Conservation (phyloP, 257 asterid species). For the Plectranthus barbatus region DNA sequence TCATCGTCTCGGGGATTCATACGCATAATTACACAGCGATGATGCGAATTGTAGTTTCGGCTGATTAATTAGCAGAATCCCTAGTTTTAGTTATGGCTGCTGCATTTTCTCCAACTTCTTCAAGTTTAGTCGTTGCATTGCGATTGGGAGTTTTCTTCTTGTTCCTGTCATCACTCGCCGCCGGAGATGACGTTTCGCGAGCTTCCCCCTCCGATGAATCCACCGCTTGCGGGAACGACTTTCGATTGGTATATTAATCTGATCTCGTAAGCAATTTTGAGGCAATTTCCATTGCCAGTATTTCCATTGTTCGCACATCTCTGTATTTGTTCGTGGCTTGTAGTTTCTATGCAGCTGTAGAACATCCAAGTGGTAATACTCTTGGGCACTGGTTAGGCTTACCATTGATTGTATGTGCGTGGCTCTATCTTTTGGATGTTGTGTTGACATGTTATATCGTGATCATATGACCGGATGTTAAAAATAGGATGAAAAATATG, state of each 20-base stretch:
- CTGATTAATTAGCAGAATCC: neutral
- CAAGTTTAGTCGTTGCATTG: slow-evolving; percentile 16
- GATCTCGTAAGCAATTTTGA: neutral
- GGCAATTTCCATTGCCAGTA: neutral
- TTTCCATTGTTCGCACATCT: neutral
- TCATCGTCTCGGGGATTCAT: slow-evolving; percentile 8
- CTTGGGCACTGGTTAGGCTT: neutral
- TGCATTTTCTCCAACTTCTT: slow-evolving; percentile 14
- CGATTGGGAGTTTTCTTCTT: slow-evolving; percentile 21
- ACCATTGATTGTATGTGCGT: neutral
- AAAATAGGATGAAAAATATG: neutral
- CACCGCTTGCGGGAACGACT: slow-evolving; percentile 37
- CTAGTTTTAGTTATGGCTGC: slow-evolving; percentile 27
- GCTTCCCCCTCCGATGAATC: slow-evolving; percentile 26
- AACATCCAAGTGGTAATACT: slow-evolving; percentile 2
- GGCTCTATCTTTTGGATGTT: neutral
- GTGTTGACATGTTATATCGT: neutral
- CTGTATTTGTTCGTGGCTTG: neutral
- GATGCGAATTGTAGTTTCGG: neutral
- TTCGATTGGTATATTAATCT: slow-evolving; percentile 33
- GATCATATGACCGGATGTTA: neutral
- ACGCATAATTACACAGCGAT: neutral
- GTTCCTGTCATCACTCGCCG: slow-evolving; percentile 27
- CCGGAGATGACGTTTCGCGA: slow-evolving; percentile 33
- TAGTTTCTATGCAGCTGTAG: neutral